Evolutionary conservation across 106 monocot species (phyloP).

Genomic region (Narthecium ossifragum): DNA sequence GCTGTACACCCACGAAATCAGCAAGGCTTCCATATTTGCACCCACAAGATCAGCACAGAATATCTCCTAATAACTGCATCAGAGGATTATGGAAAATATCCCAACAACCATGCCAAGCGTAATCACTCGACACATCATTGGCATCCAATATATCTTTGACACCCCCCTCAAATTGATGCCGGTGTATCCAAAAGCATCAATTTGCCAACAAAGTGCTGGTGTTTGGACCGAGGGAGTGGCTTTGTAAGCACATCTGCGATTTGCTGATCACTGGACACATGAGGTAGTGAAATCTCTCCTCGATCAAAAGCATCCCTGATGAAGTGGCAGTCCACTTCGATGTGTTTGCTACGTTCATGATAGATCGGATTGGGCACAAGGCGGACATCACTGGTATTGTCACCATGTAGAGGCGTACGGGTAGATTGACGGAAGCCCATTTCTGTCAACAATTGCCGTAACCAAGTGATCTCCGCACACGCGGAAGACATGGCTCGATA

Average conservation of each 20-base stretch:
- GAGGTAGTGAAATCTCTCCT: not conserved
- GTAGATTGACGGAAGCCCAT: not conserved
- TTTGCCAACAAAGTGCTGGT: not conserved
- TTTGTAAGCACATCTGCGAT: not conserved
- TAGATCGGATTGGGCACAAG: not conserved
- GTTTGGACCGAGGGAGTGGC: not conserved
- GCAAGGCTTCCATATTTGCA: no score
- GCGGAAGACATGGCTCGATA: not conserved
- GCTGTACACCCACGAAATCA: no score
- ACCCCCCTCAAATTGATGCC: not conserved
- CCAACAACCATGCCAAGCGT: no score
- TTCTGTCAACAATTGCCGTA: not conserved
- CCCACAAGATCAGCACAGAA: no score
- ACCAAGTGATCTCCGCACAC: not conserved
- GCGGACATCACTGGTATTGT: not conserved
- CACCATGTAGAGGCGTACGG: not conserved
- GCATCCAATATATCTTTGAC: no score
- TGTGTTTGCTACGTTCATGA: slow-evolving; percentile 3
- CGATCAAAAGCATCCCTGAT: not conserved
- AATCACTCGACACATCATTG: no score
- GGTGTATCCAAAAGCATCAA: not conserved
- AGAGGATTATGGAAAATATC: no score
- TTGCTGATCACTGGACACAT: not conserved
- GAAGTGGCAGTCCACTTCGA: slow-evolving; percentile 14
- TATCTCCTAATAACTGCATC: no score